A percentile compares a stretch with the other conserved stretches of the same genome.
phyloP scores from a whole-genome alignment of 2,329 filamentous ascomycete genomes.

The Dendryphion nanum region DNA sequence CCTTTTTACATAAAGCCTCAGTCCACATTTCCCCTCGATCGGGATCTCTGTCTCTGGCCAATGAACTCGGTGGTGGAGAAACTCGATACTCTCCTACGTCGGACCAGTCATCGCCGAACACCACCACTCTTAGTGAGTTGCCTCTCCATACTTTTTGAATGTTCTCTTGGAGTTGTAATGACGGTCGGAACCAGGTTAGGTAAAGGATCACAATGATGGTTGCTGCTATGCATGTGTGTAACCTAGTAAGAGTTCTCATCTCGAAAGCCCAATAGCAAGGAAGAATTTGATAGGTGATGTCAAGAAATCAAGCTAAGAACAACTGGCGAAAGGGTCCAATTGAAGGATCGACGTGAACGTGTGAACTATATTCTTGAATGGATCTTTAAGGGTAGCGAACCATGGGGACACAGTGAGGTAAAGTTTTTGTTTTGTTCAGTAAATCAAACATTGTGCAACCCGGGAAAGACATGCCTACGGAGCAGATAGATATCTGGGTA shows the following conservation, averaged over 20 bases:
- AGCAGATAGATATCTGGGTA: too few relatives aligned
- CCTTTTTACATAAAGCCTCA: conserved; percentile 37
- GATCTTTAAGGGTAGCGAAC: too few relatives aligned
- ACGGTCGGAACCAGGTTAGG: conserved; percentile 28
- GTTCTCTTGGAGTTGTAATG: conserved; percentile 23
- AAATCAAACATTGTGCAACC: too few relatives aligned
- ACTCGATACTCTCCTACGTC: conserved; percentile 37
- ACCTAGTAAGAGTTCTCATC: conserved; percentile 15
- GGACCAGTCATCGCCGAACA: conserved; percentile 42
- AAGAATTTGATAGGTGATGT: too few relatives aligned
- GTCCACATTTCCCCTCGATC: conserved; percentile 35
- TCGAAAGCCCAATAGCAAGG: too few relatives aligned
- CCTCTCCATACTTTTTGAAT: conserved; percentile 29
- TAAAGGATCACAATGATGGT: conserved; percentile 28
- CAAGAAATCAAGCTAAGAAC: too few relatives aligned
- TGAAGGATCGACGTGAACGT: too few relatives aligned
- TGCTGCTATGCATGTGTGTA: conserved; percentile 25
- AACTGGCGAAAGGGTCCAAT: too few relatives aligned
- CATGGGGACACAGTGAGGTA: too few relatives aligned
- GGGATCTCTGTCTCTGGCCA: conserved; percentile 22
- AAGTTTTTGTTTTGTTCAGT: too few relatives aligned
- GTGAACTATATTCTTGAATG: too few relatives aligned
- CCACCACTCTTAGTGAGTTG: conserved; percentile 31
- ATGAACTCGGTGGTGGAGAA: conserved; percentile 23
- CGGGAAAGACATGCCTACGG: too few relatives aligned